Evolutionary conservation across 2,329 filamentous ascomycete species (phyloP).

Genomic region (Byssochlamys sp.): DNA sequence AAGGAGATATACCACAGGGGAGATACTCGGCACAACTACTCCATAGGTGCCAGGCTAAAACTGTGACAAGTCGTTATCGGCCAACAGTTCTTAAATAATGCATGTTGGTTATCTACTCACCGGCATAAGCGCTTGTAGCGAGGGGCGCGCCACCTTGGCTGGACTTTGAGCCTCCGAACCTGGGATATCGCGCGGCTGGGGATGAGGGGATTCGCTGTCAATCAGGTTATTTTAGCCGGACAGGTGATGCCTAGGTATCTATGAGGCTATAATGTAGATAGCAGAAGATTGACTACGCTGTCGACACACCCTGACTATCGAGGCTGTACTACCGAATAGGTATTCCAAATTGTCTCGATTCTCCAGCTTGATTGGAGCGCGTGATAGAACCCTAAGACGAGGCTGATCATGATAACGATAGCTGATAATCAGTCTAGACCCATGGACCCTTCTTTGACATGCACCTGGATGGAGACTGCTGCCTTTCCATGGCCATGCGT

Average conservation of each 20-base stretch:
- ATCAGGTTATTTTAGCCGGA: not conserved
- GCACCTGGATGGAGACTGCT: not conserved
- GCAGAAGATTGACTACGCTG: not conserved
- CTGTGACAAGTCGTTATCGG: not conserved
- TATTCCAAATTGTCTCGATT: not conserved
- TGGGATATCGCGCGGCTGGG: not conserved
- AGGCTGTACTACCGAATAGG: not conserved
- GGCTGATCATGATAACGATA: not conserved
- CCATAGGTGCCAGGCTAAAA: not conserved
- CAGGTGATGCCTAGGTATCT: not conserved
- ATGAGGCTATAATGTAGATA: not conserved
- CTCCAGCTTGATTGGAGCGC: not conserved
- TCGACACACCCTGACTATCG: not conserved
- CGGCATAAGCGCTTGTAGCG: not conserved
- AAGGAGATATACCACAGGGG: not conserved
- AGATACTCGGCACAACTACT: not conserved
- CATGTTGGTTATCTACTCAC: not conserved
- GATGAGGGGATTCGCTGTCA: not conserved
- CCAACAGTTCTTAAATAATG: not conserved
- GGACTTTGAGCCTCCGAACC: not conserved
- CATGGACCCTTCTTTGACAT: not conserved
- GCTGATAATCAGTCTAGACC: not conserved
- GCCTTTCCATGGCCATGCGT: not conserved
- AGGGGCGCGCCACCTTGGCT: not conserved
- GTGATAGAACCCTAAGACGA: not conserved